Conservation (phyloP, 2,329 filamentous ascomycete species). For the Aschersonia sp. region DNA sequence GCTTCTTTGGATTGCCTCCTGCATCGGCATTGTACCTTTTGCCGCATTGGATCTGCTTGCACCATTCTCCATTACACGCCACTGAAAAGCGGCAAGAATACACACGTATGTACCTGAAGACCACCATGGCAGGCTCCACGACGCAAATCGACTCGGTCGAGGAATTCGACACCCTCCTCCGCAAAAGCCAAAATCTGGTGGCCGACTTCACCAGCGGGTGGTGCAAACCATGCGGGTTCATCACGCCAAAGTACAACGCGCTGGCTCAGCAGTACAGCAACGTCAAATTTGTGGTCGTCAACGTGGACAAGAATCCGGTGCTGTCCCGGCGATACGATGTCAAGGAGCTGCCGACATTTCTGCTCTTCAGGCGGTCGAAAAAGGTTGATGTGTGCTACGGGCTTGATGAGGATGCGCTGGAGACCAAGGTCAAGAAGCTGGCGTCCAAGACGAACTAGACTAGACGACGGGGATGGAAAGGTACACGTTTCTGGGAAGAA, state of each 20-base stretch:
- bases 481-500: too few relatives aligned
- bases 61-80: too few relatives aligned
- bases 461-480: too few relatives aligned
- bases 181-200: slow-evolving; percentile 41
- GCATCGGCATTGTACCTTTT: too few relatives aligned
- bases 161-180: slow-evolving; percentile 39
- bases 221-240: slow-evolving; percentile 92
- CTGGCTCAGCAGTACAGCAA: slow-evolving; percentile 39
- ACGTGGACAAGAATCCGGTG: slow-evolving; percentile 70
- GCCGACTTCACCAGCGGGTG: slow-evolving; percentile 62
- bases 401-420: slow-evolving; percentile 1
- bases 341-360: slow-evolving; percentile 86
- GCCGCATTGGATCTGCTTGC: too few relatives aligned
- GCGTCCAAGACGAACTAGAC: slow-evolving; percentile 6
- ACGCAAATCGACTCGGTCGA: slow-evolving; percentile 6
- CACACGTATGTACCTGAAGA: neutral
- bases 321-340: slow-evolving; percentile 66
- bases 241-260: slow-evolving; percentile 45
- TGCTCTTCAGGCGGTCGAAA: slow-evolving; percentile 67
- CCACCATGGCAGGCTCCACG: neutral
- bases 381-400: slow-evolving; percentile 40
- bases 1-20: too few relatives aligned
- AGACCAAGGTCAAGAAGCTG: slow-evolving; percentile 1
- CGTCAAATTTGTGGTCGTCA: slow-evolving; percentile 72
- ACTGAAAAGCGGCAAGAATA: neutral